phyloP scores from a whole-genome alignment of 2,329 filamentous ascomycete genomes.

The Colletotrichum sansevieriae region DNA sequence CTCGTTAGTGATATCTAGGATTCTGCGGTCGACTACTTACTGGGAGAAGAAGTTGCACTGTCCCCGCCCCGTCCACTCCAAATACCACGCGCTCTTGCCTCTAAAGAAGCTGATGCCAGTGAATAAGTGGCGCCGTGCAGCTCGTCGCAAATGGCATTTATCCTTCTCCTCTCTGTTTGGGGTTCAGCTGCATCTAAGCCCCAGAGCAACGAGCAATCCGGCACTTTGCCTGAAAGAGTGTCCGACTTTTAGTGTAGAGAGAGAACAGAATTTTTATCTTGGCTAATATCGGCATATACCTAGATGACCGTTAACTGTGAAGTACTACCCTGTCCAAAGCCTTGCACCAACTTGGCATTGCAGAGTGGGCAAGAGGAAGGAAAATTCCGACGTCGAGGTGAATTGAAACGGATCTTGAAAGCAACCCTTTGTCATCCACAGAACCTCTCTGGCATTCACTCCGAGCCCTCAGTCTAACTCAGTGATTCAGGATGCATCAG shows the following conservation, averaged over 20 bases:
- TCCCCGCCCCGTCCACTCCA: too few species aligned
- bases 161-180: slow-evolving; percentile 17
- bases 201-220: background rate
- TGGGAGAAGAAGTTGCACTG: too few species aligned
- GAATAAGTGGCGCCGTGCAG: background rate
- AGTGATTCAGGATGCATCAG: too few species aligned
- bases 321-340: background rate
- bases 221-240: slow-evolving; percentile 6
- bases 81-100: background rate
- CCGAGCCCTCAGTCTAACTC: background rate
- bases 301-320: background rate
- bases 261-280: background rate
- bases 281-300: background rate
- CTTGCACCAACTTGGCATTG: too few species aligned
- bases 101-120: background rate
- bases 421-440: background rate
- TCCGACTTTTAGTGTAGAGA: background rate
- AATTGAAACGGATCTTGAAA: too few species aligned
- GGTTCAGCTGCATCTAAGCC: background rate
- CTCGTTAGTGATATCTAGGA: too few species aligned
- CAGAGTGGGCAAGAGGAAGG: background rate
- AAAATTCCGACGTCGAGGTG: too few species aligned
- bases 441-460: background rate
- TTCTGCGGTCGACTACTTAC: too few species aligned
- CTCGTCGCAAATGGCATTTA: background rate